These are phyloP conservation scores for Penicillium waksmanii DNA, from an alignment of 495 filamentous ascomycete species.

Conservation along the genomic window DNA sequence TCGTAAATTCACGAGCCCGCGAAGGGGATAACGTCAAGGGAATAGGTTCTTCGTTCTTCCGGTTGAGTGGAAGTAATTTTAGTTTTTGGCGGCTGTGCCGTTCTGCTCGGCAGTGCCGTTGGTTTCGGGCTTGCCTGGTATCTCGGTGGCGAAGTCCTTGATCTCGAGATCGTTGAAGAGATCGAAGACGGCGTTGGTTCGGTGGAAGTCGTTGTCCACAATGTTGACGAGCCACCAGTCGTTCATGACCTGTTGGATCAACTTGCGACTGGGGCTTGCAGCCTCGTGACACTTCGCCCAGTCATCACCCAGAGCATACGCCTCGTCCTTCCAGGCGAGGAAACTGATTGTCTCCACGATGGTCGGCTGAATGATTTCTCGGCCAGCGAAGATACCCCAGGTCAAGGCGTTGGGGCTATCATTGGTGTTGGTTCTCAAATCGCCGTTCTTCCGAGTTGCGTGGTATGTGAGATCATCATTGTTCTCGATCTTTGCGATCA, in stretches of 20 bases:
- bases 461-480: slow-evolving; percentile 89
- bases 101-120: slow-evolving; percentile 25
- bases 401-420: slow-evolving; percentile 93
- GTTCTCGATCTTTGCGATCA: slow-evolving; percentile 77
- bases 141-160: slow-evolving; percentile 59
- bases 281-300: slow-evolving; percentile 91
- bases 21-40: slow-evolving; percentile 8
- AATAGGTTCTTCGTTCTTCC: slow-evolving; percentile 3
- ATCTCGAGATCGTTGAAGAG: slow-evolving; percentile 81
- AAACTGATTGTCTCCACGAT: slow-evolving; percentile 98
- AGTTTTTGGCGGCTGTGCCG: slow-evolving; percentile 36
- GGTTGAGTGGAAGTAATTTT: slow-evolving; percentile 25
- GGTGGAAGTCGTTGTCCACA: slow-evolving; percentile 96
- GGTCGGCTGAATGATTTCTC: slow-evolving; percentile 99
- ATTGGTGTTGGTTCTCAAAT: slow-evolving; percentile 81
- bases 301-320: slow-evolving; percentile 86
- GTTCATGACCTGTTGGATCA: slow-evolving; percentile 84
- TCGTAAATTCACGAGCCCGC: slow-evolving; percentile 19
- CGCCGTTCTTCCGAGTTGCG: slow-evolving; percentile 79
- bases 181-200: slow-evolving; percentile 73
- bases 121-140: slow-evolving; percentile 27
- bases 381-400: slow-evolving; percentile 98
- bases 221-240: slow-evolving; percentile 95
- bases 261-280: slow-evolving; percentile 73
- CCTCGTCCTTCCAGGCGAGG: slow-evolving; percentile 98